These are phyloP conservation scores for Psilocybe mexicana DNA, from an alignment of 1,284 basidiomycete genomes.

Conservation along the genomic window DNA sequence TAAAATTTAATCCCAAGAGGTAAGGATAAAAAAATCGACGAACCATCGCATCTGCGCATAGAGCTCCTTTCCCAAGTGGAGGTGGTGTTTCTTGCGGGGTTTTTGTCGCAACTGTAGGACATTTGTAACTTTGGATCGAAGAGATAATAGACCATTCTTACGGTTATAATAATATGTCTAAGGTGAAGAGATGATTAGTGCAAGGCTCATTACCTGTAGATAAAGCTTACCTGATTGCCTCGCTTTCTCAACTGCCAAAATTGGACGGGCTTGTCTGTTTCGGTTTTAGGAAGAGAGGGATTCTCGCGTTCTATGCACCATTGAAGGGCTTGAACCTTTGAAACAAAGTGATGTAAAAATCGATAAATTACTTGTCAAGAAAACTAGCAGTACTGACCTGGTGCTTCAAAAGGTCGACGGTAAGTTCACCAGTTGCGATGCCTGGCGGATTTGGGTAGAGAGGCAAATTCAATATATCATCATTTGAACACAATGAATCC, in stretches of 20 bases:
- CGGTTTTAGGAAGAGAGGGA: constrained; percentile 65
- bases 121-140: background rate
- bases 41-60: constrained; percentile 91
- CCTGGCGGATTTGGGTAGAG: constrained; percentile 70
- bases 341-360: background rate
- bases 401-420: constrained; percentile 75
- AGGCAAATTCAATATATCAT: constrained; percentile 70
- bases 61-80: constrained; percentile 75
- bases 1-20: background rate
- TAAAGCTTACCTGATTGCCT: constrained; percentile 47
- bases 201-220: background rate
- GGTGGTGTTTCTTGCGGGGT: constrained; percentile 71
- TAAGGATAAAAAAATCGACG: constrained; percentile 23
- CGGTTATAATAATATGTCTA: constrained; percentile 69
- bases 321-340: constrained; percentile 69
- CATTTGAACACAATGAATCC: constrained; percentile 65
- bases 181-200: background rate
- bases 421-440: constrained; percentile 59
- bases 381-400: constrained; percentile 49
- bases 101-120: constrained; percentile 68
- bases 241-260: constrained; percentile 78
- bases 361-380: too few species aligned
- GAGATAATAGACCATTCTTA: constrained; percentile 36
- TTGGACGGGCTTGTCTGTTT: constrained; percentile 76
- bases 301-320: constrained; percentile 83